Percentiles rank a stretch among this genome's conserved stretches.
Evolutionary conservation across 1,284 basidiomycete genomes (phyloP).

Genomic region (Erythrobasidium hasegawianum): DNA sequence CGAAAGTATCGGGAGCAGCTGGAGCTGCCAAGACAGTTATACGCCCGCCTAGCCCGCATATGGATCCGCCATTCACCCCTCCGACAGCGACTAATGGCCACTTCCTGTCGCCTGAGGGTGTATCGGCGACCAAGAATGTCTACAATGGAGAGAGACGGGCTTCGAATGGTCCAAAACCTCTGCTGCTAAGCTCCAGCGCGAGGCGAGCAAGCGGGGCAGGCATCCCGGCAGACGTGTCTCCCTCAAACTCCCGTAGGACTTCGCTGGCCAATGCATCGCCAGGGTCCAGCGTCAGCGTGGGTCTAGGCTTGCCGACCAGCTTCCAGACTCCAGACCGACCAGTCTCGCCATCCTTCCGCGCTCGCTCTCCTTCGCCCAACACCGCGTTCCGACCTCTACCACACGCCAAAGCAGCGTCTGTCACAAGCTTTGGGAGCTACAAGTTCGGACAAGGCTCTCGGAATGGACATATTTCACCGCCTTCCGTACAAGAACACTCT

Average conservation of each 20-base stretch:
- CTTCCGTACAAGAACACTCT: not conserved
- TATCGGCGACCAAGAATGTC: not conserved
- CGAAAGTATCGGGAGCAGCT: constrained; percentile 19
- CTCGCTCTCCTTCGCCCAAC: constrained; percentile 21
- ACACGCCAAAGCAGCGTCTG: constrained; percentile 14
- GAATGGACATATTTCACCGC: constrained; percentile 12
- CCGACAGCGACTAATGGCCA: constrained; percentile 21
- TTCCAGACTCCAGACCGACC: not conserved
- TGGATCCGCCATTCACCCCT: constrained; percentile 31
- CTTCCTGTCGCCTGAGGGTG: constrained; percentile 20
- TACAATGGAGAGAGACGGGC: constrained; percentile 14
- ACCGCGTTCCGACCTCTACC: constrained; percentile 7
- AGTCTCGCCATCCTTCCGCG: constrained; percentile 1
- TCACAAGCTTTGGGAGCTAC: constrained; percentile 13
- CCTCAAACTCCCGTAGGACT: constrained; percentile 15
- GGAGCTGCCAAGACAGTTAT: constrained; percentile 27
- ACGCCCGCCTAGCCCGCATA: constrained; percentile 26
- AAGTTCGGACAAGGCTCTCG: constrained; percentile 23
- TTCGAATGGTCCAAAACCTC: constrained; percentile 26
- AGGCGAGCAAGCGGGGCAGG: constrained; percentile 23
- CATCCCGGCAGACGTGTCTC: not conserved
- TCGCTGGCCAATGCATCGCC: constrained; percentile 24
- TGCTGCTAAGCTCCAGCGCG: constrained; percentile 23
- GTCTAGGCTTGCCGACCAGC: constrained; percentile 12
- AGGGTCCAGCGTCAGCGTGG: constrained; percentile 1